phyloP scores from a whole-genome alignment of 108 stramenopile species.

The Fistulifera pelliculosa region DNA sequence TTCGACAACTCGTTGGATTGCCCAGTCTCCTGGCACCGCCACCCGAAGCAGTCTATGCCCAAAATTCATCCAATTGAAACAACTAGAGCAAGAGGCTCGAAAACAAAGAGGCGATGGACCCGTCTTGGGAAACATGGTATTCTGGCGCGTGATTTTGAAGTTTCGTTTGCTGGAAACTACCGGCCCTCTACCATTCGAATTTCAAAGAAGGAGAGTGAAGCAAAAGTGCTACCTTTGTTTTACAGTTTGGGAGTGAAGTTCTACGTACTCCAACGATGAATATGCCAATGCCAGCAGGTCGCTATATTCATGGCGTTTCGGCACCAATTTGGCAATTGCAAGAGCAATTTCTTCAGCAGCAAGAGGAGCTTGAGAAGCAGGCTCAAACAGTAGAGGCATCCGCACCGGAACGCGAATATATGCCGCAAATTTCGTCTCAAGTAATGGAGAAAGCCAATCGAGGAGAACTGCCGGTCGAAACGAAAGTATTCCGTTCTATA shows the following conservation, averaged over 20 bases:
- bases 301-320: conserved; percentile 37
- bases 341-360: conserved; percentile 15
- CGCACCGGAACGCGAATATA: conserved; percentile 2
- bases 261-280: too few relatives aligned
- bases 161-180: conserved; percentile 39
- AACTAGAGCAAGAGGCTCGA: conserved; percentile 49
- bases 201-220: conserved; percentile 8
- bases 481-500: too few relatives aligned
- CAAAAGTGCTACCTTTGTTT: background rate
- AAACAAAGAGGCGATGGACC: conserved; percentile 41
- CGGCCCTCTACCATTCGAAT: conserved; percentile 38
- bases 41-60: conserved; percentile 46
- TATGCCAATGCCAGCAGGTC: background rate
- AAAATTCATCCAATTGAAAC: conserved; percentile 61
- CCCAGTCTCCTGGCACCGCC: conserved; percentile 52
- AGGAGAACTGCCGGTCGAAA: conserved; percentile 3
- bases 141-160: conserved; percentile 35
- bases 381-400: conserved; percentile 1
- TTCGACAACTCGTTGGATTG: conserved; percentile 47
- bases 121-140: conserved; percentile 34
- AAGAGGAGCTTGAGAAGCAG: background rate
- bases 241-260: background rate
- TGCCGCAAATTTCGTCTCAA: background rate
- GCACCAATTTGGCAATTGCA: conserved; percentile 28
- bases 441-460: conserved; percentile 9